Percentiles rank a stretch among this genome's conserved stretches.
phyloP scores from a whole-genome alignment of 2,329 filamentous ascomycete species.

The Ophiobolus disseminans region DNA sequence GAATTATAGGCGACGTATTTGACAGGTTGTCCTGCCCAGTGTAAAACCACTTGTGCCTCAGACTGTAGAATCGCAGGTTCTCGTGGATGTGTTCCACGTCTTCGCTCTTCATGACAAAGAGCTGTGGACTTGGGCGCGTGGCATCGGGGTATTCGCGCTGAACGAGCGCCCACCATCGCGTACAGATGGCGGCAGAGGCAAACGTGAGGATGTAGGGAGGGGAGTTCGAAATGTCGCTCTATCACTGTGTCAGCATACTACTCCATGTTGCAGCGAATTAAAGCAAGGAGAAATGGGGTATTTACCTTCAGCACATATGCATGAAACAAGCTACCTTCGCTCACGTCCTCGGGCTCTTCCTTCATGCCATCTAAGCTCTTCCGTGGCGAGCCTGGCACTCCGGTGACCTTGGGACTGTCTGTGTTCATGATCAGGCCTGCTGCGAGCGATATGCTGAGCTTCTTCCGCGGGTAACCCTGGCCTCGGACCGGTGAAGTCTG shows the following conservation, averaged over 20 bases:
- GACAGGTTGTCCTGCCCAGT: conserved; percentile 33
- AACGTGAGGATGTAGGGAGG: conserved; percentile 46
- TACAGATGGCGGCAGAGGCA: conserved; percentile 37
- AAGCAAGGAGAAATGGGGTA: too few relatives aligned
- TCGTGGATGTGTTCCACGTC: conserved; percentile 45
- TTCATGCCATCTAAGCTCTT: conserved; percentile 15
- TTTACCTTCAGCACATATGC: conserved; percentile 46
- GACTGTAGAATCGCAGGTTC: conserved; percentile 34
- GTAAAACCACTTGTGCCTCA: conserved; percentile 47
- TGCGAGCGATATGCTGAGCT: conserved; percentile 43
- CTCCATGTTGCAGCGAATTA: too few relatives aligned
- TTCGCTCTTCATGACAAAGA: conserved; percentile 45
- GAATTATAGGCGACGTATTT: conserved; percentile 33
- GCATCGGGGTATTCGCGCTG: conserved; percentile 40
- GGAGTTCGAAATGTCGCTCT: conserved; percentile 42
- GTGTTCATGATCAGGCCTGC: conserved; percentile 46
- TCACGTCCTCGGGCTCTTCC: conserved; percentile 16
- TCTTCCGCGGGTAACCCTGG: conserved; percentile 34
- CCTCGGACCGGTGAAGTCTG: conserved; percentile 30
- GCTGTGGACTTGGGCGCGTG: conserved; percentile 39
- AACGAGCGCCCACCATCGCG: conserved; percentile 46
- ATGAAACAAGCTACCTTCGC: conserved; percentile 38
- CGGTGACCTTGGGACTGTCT: conserved; percentile 24
- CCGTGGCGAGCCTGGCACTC: conserved; percentile 23
- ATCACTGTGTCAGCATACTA: too few relatives aligned